Base-by-base conservation (phyloP, 75 land plant species). In the Pinus tabuliformis region DNA sequence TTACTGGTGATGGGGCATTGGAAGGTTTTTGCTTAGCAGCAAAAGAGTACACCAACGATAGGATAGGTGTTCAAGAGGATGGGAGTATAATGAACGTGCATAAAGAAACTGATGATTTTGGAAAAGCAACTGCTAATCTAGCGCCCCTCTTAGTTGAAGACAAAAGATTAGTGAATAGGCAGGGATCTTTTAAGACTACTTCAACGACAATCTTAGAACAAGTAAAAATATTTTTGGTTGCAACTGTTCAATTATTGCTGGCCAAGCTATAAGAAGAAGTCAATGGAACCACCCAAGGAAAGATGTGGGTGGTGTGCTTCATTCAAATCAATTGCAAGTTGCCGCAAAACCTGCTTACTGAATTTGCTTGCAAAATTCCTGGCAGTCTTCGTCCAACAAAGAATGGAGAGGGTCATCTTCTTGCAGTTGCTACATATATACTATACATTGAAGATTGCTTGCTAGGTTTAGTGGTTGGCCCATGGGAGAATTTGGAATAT, bases 291-390 rank as follows among this genome's bases (percentile, higher is more conserved):
- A 17, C 92, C 92, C 22, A 92, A 91, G 61, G 97, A 97, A 68
- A 85, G 88, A 72, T 97, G 99, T 84, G 93, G 98, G 17, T 97
- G 99, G 97, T 97, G 99, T 80, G 77, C 86, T 74, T 80, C 85
- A 70, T 96, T 97, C 61, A 83, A 81, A 74, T 73, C 77, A 59
- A 17, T 77, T 49, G 54, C 70, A 54, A 74, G 78, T 60, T 84
- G 81, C 60, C 54, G 58, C 42, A 90, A 77, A 78, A 93, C 89
- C 36, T 97, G 98, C 76, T 72, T 97, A 77, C 78, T 97, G 62
- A 92, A 92, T 81, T 72, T 81, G 64, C 92, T 91, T 77, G 86
- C 84, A 63, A 84, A 78, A 82, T 80, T 12, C 62, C 78, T 65
- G 60, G 86, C 56, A 81, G 85, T 30, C 70, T 88, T 64, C 85